phyloP scores from a whole-genome alignment of 345 rosid species.

The Linum usitatissimum region DNA sequence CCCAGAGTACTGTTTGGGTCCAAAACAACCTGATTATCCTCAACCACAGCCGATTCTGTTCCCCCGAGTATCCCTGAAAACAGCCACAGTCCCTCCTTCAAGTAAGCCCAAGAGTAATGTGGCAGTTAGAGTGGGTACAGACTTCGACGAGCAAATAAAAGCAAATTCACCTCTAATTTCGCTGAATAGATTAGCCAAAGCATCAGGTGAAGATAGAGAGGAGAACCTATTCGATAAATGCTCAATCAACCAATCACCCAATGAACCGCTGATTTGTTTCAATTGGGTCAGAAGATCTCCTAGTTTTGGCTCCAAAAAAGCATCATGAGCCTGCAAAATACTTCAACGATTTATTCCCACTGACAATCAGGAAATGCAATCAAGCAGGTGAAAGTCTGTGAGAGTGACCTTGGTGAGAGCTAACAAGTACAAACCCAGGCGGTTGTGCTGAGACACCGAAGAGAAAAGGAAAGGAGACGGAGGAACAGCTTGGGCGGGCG shows the following conservation, averaged over 20 bases:
- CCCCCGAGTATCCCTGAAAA: conserved; percentile 60
- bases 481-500: conserved; percentile 47
- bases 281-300: conserved; percentile 58
- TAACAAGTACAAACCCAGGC: conserved; percentile 63
- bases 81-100: background rate
- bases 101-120: background rate
- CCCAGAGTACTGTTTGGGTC: conserved; percentile 81
- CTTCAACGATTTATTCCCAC: background rate
- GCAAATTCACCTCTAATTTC: conserved; percentile 53
- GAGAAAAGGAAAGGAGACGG: conserved; percentile 53
- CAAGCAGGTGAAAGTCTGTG: background rate
- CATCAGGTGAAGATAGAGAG: conserved; percentile 63
- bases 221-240: conserved; percentile 53
- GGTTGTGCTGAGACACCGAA: conserved; percentile 84
- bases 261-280: conserved; percentile 50
- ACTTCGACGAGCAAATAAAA: background rate
- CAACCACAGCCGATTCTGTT: conserved; percentile 50
- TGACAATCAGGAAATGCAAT: conserved; percentile 1
- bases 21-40: conserved; percentile 71
- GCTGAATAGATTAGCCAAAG: conserved; percentile 62
- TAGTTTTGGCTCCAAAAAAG: conserved; percentile 69
- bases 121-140: background rate
- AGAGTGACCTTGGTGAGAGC: conserved; percentile 67
- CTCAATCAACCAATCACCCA: conserved; percentile 60
- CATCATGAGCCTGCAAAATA: conserved; percentile 59